phyloP scores from a whole-genome alignment of 1,284 basidiomycete species.

The Ceratobasidium sp. region DNA sequence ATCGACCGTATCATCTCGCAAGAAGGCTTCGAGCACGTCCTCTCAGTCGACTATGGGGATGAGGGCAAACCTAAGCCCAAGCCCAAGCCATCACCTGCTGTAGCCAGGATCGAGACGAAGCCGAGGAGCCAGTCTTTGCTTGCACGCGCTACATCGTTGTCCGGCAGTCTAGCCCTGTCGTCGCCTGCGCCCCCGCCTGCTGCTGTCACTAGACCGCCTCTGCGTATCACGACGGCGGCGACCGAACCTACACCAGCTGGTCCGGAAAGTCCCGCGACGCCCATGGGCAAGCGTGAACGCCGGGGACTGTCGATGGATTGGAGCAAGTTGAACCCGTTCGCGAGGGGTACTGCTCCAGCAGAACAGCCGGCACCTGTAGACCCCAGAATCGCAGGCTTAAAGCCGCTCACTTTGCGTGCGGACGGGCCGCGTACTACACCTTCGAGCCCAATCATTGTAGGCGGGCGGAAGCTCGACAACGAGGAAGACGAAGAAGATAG shows the following conservation, averaged over 20 bases:
- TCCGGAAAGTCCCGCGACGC: slow-evolving; percentile 20
- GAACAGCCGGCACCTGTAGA: slow-evolving; percentile 54
- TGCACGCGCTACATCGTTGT: slow-evolving; percentile 27
- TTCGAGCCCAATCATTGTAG: slow-evolving; percentile 31
- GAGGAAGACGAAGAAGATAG: slow-evolving; percentile 91
- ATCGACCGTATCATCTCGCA: slow-evolving; percentile 94
- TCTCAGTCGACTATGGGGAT: slow-evolving; percentile 86
- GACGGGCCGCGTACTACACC: slow-evolving; percentile 64
- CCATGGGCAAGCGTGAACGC: slow-evolving; percentile 61
- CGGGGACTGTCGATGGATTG: slow-evolving; percentile 86
- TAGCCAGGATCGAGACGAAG: not conserved
- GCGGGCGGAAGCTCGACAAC: slow-evolving; percentile 79
- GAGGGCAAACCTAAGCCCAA: slow-evolving; percentile 15
- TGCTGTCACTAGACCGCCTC: slow-evolving; percentile 49
- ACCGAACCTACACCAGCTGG: slow-evolving; percentile 52
- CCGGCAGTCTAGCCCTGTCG: not conserved
- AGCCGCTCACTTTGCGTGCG: slow-evolving; percentile 79
- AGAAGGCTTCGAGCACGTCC: slow-evolving; percentile 94
- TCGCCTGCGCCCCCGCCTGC: slow-evolving; percentile 19
- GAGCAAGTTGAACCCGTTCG: slow-evolving; percentile 79
- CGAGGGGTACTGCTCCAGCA: slow-evolving; percentile 69
- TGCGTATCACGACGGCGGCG: slow-evolving; percentile 19
- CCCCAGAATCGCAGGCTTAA: slow-evolving; percentile 61
- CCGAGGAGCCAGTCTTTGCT: slow-evolving; percentile 5
- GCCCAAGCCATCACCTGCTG: slow-evolving; percentile 22